Percentiles rank a stretch among this genome's conserved stretches.
These are phyloP conservation scores for Botrytis sinoallii DNA, from an alignment of 2,329 filamentous ascomycete genomes.

Conservation along the genomic window DNA sequence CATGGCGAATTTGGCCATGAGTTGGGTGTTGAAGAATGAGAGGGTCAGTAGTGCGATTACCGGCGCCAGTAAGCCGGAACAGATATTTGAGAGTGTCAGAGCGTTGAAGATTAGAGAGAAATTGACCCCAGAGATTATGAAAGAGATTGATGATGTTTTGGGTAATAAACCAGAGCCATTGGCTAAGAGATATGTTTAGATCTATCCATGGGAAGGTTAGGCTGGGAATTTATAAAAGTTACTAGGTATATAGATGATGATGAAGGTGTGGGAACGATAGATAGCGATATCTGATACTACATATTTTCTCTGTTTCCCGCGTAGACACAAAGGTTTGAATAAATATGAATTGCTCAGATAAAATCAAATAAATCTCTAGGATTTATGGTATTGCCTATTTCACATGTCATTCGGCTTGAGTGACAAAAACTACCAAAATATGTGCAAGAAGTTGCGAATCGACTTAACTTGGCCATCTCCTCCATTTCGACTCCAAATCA, in stretches of 20 bases:
- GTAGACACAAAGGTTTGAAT: not conserved
- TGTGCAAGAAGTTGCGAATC: slow-evolving; percentile 4
- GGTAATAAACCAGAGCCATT: slow-evolving; percentile 53
- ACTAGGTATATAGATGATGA: not conserved
- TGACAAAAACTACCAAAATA: slow-evolving; percentile 4
- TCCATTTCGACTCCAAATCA: not conserved
- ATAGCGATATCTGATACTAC: not conserved
- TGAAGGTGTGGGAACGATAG: not conserved
- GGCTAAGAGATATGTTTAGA: slow-evolving; percentile 29
- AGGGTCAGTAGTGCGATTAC: slow-evolving; percentile 61
- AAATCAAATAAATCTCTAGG: not conserved
- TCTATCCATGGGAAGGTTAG: not conserved
- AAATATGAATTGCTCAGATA: not conserved
- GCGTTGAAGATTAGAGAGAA: slow-evolving; percentile 52
- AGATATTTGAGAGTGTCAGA: slow-evolving; percentile 58
- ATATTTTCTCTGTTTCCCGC: not conserved
- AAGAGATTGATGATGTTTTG: slow-evolving; percentile 57
- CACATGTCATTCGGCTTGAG: not conserved
- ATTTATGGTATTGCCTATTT: not conserved
- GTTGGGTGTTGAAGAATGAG: slow-evolving; percentile 61
- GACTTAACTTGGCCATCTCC: not conserved
- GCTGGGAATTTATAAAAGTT: not conserved
- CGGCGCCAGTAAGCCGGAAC: slow-evolving; percentile 55
- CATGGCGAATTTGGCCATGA: slow-evolving; percentile 51
- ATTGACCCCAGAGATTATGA: slow-evolving; percentile 57